These are phyloP conservation scores for Rhizopogon vesiculosus DNA, from an alignment of 768 basidiomycete genomes.

Conservation along the genomic window DNA sequence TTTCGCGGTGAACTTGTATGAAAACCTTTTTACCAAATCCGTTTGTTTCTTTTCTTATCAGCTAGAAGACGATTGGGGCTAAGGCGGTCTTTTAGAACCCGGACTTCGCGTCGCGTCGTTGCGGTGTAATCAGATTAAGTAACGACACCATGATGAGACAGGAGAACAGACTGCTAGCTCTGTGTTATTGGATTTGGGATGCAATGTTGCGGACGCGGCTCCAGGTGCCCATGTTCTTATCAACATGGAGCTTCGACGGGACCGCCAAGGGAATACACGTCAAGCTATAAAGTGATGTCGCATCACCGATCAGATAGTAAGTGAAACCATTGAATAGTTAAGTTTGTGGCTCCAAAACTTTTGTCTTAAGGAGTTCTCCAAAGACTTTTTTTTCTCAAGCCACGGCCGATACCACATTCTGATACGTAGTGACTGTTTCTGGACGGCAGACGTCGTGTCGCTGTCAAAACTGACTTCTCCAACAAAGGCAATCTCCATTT, in stretches of 20 bases:
- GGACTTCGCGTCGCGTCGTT: neutral
- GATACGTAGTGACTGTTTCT: neutral
- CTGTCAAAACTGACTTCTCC: neutral
- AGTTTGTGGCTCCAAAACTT: neutral
- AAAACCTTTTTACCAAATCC: conserved; percentile 5
- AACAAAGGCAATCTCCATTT: neutral
- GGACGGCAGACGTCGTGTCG: neutral
- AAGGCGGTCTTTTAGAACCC: conserved; percentile 13
- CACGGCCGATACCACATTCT: neutral
- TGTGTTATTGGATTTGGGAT: neutral
- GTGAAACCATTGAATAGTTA: neutral
- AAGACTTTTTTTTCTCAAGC: neutral
- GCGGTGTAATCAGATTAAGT: conserved; percentile 14
- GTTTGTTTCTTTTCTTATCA: conserved; percentile 6
- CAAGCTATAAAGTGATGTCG: neutral
- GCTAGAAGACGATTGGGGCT: conserved; percentile 7
- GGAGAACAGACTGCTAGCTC: neutral
- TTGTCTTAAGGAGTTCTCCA: neutral
- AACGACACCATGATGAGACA: neutral
- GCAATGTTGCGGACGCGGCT: too few species aligned
- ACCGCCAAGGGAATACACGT: neutral
- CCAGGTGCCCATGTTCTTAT: neutral
- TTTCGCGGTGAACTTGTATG: conserved; percentile 9
- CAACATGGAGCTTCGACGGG: neutral
- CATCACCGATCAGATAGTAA: neutral